Evolutionary conservation across 2,329 filamentous ascomycete species (phyloP).

Genomic region (Cordyceps sp.): DNA sequence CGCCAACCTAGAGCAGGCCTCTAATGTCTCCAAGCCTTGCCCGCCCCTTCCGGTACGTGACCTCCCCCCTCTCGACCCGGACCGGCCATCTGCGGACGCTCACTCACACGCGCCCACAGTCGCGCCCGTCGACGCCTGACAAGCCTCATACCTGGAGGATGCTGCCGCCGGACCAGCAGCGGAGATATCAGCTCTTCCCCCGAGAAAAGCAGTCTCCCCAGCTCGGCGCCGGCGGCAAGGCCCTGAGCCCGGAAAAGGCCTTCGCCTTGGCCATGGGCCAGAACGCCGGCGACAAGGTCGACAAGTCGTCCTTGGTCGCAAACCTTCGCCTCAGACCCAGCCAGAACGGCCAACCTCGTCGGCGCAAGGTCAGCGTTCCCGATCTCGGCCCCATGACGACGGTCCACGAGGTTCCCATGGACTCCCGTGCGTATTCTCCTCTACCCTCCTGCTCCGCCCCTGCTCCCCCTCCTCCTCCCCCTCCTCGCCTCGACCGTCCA

Average conservation of each 20-base stretch:
- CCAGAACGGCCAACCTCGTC: too few relatives aligned
- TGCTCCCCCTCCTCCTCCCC: too few relatives aligned
- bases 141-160: slow-evolving; percentile 42
- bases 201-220: slow-evolving; percentile 28
- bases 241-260: slow-evolving; percentile 32
- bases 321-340: neutral
- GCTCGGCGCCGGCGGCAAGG: slow-evolving; percentile 24
- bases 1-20: slow-evolving; percentile 28
- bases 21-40: slow-evolving; percentile 30
- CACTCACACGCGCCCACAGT: too few relatives aligned
- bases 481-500: slow-evolving; percentile 1
- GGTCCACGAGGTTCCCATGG: slow-evolving; percentile 50
- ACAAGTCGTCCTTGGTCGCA: too few relatives aligned
- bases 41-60: slow-evolving; percentile 23
- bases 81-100: neutral
- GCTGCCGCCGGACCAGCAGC: slow-evolving; percentile 31
- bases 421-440: slow-evolving; percentile 41
- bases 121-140: slow-evolving; percentile 13
- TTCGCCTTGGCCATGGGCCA: slow-evolving; percentile 23
- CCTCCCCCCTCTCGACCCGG: slow-evolving; percentile 25
- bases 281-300: slow-evolving; percentile 22
- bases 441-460: neutral
- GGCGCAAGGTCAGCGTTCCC: slow-evolving; percentile 47
- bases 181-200: slow-evolving; percentile 46
- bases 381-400: slow-evolving; percentile 53